These are phyloP conservation scores for Monosporascus cannonballus DNA, from an alignment of 2,329 filamentous ascomycete genomes.

Conservation along the genomic window DNA sequence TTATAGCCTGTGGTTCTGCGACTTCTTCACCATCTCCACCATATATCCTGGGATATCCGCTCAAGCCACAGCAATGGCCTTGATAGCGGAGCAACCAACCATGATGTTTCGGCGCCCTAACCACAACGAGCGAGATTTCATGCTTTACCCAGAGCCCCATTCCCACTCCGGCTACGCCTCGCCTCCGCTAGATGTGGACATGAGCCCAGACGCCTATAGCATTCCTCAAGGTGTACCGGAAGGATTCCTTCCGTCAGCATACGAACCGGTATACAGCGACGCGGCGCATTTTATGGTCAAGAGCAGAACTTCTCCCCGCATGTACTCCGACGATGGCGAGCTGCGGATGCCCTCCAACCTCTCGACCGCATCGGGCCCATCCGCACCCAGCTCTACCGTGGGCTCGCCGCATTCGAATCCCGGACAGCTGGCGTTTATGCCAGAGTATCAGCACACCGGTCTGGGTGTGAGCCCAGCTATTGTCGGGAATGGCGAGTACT, in stretches of 20 bases:
- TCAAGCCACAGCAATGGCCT: conserved; percentile 17
- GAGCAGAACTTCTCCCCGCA: conserved; percentile 40
- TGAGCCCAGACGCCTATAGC: conserved; percentile 40
- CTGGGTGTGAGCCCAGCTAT: conserved; percentile 59
- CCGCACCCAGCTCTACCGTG: conserved; percentile 60
- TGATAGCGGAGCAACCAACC: conserved; percentile 22
- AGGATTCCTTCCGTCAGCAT: conserved; percentile 36
- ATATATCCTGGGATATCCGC: conserved; percentile 1
- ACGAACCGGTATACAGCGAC: conserved; percentile 44
- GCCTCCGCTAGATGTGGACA: conserved; percentile 39
- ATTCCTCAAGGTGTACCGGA: conserved; percentile 34
- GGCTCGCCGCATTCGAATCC: conserved; percentile 61
- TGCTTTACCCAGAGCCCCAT: conserved; percentile 24
- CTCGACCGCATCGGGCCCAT: conserved; percentile 56
- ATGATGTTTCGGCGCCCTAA: conserved; percentile 24
- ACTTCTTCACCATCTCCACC: conserved; percentile 3
- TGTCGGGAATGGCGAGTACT: conserved; percentile 50
- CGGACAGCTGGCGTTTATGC: conserved; percentile 49
- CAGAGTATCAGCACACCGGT: conserved; percentile 50
- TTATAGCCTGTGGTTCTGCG: neutral
- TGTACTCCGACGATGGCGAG: conserved; percentile 46
- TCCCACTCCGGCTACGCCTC: conserved; percentile 21
- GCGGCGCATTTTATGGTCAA: conserved; percentile 38
- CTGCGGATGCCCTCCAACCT: conserved; percentile 48
- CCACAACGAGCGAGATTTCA: conserved; percentile 24